phyloP scores from a whole-genome alignment of 2,329 filamentous ascomycete genomes.

The Penicillium sp. region DNA sequence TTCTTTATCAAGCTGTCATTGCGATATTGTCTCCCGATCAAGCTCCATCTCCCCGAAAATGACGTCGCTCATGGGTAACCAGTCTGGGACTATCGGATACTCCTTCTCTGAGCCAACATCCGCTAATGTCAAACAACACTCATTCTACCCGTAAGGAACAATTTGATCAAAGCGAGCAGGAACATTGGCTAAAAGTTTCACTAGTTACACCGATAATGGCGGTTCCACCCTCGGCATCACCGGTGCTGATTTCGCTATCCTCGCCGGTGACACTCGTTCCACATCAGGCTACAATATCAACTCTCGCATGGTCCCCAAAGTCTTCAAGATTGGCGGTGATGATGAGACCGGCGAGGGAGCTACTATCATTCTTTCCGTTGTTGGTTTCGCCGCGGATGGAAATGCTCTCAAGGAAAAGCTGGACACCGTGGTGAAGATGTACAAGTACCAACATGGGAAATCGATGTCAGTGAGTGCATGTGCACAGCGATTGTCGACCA shows the following conservation, averaged over 20 bases:
- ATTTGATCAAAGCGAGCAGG: neutral
- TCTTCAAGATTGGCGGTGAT: constrained; percentile 94
- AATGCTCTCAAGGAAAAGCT: constrained; percentile 90
- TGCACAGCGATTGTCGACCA: constrained; percentile 89
- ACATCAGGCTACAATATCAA: constrained; percentile 99
- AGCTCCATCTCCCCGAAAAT: constrained; percentile 39
- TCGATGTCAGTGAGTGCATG: constrained; percentile 92
- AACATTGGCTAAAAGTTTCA: constrained; percentile 13
- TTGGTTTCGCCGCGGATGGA: constrained; percentile 93
- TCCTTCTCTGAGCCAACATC: constrained; percentile 56
- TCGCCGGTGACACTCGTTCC: constrained; percentile 94
- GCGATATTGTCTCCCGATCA: neutral
- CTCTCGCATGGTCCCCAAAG: constrained; percentile 89
- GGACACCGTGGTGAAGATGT: constrained; percentile 96
- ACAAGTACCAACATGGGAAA: constrained; percentile 97
- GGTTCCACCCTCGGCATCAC: constrained; percentile 94
- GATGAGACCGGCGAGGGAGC: constrained; percentile 81
- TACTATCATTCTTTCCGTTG: constrained; percentile 85
- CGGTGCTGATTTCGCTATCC: constrained; percentile 89
- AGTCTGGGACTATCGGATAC: constrained; percentile 56
- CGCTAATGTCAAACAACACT: constrained; percentile 60
- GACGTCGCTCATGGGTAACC: constrained; percentile 53
- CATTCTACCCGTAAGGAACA: constrained; percentile 80
- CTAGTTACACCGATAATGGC: constrained; percentile 89
- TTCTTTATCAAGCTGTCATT: neutral